These are phyloP conservation scores for Aspergillus taichungensis DNA, from an alignment of 495 filamentous ascomycete genomes.

Conservation along the genomic window DNA sequence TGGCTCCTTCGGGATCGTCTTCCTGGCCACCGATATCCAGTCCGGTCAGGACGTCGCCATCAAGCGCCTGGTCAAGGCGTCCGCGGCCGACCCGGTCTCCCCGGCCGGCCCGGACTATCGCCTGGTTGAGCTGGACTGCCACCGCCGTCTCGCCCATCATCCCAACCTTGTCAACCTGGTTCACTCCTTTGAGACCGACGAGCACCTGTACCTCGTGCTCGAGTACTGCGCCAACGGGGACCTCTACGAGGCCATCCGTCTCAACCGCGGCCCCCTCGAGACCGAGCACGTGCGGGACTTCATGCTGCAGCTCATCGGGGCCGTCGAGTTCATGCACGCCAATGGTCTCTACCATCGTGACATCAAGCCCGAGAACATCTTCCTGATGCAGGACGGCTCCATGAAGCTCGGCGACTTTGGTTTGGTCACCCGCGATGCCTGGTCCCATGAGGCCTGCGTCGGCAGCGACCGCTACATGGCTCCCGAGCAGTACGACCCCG, in stretches of 20 bases:
- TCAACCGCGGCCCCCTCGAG: slow-evolving; percentile 76
- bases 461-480: slow-evolving; percentile 99
- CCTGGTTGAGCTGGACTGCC: slow-evolving; percentile 80
- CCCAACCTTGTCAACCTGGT: slow-evolving; percentile 91
- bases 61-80: slow-evolving; percentile 81
- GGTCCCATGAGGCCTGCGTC: slow-evolving; percentile 84
- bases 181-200: slow-evolving; percentile 82
- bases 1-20: slow-evolving; percentile 97
- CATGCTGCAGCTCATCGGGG: slow-evolving; percentile 89
- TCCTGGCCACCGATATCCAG: slow-evolving; percentile 70
- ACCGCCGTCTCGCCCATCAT: slow-evolving; percentile 67
- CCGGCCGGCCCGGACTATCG: slow-evolving; percentile 62
- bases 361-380: slow-evolving; percentile 99
- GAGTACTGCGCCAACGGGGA: slow-evolving; percentile 97
- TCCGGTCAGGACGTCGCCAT: slow-evolving; percentile 79
- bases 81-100: slow-evolving; percentile 45
- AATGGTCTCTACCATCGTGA: slow-evolving; percentile 94
- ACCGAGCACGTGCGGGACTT: slow-evolving; percentile 94
- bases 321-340: slow-evolving; percentile 81
- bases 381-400: slow-evolving; percentile 71
- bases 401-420: slow-evolving; percentile 98
- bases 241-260: slow-evolving; percentile 92
- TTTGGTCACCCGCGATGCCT: slow-evolving; percentile 73
- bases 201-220: slow-evolving; percentile 84
- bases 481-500: slow-evolving; percentile 90